These are phyloP conservation scores for Dryadomyces quercus-mongolicae DNA, from an alignment of 2,329 filamentous ascomycete genomes.

Conservation along the genomic window DNA sequence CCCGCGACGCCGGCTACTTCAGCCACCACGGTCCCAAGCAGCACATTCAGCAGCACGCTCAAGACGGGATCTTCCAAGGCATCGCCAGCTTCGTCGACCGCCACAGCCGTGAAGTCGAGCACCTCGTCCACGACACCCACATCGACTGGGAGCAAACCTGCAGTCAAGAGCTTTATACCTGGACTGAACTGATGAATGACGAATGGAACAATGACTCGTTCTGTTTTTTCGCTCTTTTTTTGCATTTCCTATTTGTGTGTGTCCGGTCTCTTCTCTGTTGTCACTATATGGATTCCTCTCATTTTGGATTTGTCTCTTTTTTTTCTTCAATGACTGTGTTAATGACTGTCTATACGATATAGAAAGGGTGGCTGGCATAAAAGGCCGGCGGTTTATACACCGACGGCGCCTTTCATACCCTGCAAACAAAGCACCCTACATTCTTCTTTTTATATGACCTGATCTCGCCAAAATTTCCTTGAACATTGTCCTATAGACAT, in stretches of 20 bases:
- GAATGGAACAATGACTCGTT: background rate
- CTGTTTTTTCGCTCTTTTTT: background rate
- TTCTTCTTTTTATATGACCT: background rate
- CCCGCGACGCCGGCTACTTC: background rate
- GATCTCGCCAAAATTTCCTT: too few relatives aligned
- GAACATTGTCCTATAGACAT: too few relatives aligned
- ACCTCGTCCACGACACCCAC: too few relatives aligned
- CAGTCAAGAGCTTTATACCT: background rate
- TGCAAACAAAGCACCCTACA: background rate
- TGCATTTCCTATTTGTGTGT: background rate
- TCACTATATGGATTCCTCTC: background rate
- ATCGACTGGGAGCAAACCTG: background rate
- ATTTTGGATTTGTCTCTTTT: background rate
- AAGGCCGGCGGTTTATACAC: background rate
- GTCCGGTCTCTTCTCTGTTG: background rate
- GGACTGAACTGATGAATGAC: background rate
- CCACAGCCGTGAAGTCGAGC: background rate
- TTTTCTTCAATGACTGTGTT: background rate
- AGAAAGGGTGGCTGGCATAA: background rate
- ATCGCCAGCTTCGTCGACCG: background rate
- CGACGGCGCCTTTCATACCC: constrained; percentile 7
- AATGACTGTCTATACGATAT: background rate
- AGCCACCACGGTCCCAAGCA: too few relatives aligned
- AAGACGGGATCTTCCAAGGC: too few relatives aligned
- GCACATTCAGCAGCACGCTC: too few relatives aligned